phyloP scores from a whole-genome alignment of 2,329 filamentous ascomycete genomes.

The Aspergillus chevalieri region DNA sequence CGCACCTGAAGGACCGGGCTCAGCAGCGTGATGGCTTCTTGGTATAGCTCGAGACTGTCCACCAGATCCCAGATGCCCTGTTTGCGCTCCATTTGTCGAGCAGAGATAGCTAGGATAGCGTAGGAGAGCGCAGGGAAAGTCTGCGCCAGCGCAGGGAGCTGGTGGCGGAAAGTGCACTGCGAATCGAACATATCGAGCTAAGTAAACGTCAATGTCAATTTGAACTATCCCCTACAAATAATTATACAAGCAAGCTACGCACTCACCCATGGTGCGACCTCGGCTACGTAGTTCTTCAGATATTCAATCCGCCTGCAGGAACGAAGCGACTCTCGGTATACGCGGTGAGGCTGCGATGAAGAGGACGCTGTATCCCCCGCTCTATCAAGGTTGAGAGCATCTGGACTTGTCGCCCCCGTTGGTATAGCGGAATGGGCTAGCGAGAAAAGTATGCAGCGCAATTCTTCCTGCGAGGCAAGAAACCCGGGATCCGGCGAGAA shows the following conservation, averaged over 20 bases:
- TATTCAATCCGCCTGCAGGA: conserved; percentile 30
- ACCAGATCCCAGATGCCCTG: conserved; percentile 39
- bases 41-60: conserved; percentile 50
- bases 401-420: conserved; percentile 34
- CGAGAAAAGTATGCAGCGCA: conserved; percentile 40
- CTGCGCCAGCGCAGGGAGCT: conserved; percentile 46
- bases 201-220: not conserved
- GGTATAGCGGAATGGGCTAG: conserved; percentile 41
- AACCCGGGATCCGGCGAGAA: conserved; percentile 38
- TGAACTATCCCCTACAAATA: not conserved
- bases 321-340: not conserved
- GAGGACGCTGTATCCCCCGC: not conserved
- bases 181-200: conserved; percentile 55
- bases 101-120: conserved; percentile 50
- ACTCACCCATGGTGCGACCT: conserved; percentile 49
- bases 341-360: conserved; percentile 23
- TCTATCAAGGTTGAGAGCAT: conserved; percentile 1
- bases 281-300: conserved; percentile 47
- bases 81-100: conserved; percentile 49
- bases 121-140: conserved; percentile 42
- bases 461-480: conserved; percentile 41
- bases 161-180: conserved; percentile 47
- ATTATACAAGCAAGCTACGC: not conserved
- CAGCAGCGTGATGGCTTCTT: conserved; percentile 47
- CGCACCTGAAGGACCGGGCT: conserved; percentile 44